Conservation (phyloP, 495 filamentous ascomycete genomes). For the Sabuloglossum arenarium region DNA sequence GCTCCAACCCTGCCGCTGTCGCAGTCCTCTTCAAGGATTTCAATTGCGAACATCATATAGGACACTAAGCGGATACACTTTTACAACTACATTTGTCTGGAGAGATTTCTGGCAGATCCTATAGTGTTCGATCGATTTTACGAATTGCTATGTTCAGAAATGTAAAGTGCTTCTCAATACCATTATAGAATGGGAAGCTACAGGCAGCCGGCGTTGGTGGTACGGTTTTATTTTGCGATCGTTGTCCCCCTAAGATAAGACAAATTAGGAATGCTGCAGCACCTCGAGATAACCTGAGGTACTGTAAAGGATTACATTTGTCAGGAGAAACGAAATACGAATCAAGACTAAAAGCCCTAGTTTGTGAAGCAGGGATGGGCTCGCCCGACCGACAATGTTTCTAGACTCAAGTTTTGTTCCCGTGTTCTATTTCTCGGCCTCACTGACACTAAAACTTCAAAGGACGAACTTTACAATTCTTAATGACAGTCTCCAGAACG, state of each 20-base stretch:
- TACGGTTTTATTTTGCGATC: neutral
- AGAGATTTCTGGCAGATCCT: too few relatives aligned
- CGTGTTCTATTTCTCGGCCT: too few relatives aligned
- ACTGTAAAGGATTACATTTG: too few relatives aligned
- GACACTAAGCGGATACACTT: neutral
- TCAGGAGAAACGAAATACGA: neutral
- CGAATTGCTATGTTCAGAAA: neutral
- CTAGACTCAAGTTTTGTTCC: too few relatives aligned
- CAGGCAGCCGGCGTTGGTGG: neutral
- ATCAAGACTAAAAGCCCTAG: neutral
- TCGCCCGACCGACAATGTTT: too few relatives aligned
- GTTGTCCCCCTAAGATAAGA: neutral
- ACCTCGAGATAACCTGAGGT: too few relatives aligned
- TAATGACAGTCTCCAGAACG: neutral
- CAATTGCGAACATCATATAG: slow-evolving; percentile 61
- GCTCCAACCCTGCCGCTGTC: slow-evolving; percentile 11
- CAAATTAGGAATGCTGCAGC: too few relatives aligned
- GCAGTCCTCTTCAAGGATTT: slow-evolving; percentile 35
- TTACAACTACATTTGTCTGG: neutral
- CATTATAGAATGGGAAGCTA: neutral
- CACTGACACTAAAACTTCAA: too few relatives aligned
- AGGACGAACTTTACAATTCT: too few relatives aligned
- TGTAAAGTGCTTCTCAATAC: neutral
- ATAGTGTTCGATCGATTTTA: neutral
- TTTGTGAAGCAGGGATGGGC: neutral